Percentiles rank a stretch among this genome's conserved stretches.
These are phyloP conservation scores for Aspergillus niger DNA, from an alignment of 2,329 filamentous ascomycete genomes.

Conservation along the genomic window DNA sequence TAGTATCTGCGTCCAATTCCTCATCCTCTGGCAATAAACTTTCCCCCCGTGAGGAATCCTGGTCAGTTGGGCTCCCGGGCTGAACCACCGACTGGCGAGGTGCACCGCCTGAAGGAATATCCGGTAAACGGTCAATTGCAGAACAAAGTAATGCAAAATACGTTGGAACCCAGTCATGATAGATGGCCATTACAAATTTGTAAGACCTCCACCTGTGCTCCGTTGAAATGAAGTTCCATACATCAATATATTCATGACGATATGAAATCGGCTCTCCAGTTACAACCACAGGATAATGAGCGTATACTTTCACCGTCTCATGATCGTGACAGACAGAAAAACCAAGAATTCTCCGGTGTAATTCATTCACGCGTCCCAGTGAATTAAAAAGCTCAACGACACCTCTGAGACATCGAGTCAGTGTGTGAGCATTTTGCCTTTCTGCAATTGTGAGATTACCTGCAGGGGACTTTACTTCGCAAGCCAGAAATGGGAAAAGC, in stretches of 20 bases:
- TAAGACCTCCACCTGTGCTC: constrained; percentile 1
- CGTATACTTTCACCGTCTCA: not conserved
- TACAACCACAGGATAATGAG: constrained; percentile 3
- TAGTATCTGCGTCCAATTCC: no score
- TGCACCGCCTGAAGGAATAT: not conserved
- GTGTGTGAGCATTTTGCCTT: constrained; percentile 4
- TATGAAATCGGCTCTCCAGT: not conserved
- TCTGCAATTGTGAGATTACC: not conserved
- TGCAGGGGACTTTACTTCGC: not conserved
- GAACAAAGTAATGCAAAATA: constrained; percentile 1
- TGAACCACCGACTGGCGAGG: no score
- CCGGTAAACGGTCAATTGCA: constrained; percentile 3
- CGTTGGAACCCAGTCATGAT: constrained; percentile 4
- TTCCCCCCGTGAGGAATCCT: no score
- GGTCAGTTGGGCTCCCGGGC: no score
- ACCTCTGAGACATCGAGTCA: constrained; percentile 7
- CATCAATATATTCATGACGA: not conserved
- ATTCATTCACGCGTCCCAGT: not conserved
- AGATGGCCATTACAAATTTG: constrained; percentile 10
- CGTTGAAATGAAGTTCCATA: not conserved
- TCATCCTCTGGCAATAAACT: no score
- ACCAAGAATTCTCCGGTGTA: constrained; percentile 8
- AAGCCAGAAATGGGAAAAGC: constrained; percentile 9
- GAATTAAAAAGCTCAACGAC: constrained; percentile 6
- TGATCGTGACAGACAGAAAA: constrained; percentile 6